Evolutionary conservation across 345 rosid genomes (phyloP), one percentile per base, ranked within the genome.

Genomic region (Linum usitatissimum): DNA sequence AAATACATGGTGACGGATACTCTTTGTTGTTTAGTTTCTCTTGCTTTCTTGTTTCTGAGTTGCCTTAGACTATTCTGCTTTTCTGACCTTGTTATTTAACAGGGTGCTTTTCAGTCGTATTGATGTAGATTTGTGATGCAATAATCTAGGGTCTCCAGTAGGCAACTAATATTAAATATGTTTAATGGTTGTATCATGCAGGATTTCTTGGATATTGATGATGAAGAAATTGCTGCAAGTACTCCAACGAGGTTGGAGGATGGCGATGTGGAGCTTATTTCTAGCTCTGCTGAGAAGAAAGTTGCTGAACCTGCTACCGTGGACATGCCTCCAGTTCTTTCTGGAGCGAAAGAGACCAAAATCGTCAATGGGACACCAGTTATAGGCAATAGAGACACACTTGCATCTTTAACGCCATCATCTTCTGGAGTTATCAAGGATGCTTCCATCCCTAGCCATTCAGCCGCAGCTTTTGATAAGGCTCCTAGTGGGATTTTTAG

Each of bases 141-240:
- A 34, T 3, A 34, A 34, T 34, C 38, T 34, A 34, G 6, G 5
- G 38, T 34, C 38, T 34, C 38, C 38, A 34, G 8, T 34, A 34
- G 38, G 38, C 5, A 34, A 34, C 38, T 34, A 34, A 34, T 7
- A 34, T 34, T 34, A 34, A 0, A 3, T 4, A 34, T 34, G 8
- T 3, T 1, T 17, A 12, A 53, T 60, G 45, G 14, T 30, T 36
- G 10, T 40, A 23, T 51, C 64, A 66, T 66, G 62, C 74, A 93
- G 99, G 97, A 90, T 73, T 75, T 66, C 68, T 55, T 88, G 71
- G 93, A 85, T 49, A 66, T 82, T 82, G 99, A 87, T 65, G 90
- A 84, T 67, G 92, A 84, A 42, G 76, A 61, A 40, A 42, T 60
- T 67, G 34, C 67, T 57, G 78, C 69, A 64, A 64, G 42, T 21